Percentiles rank a stretch among this genome's conserved stretches.
These are phyloP conservation scores for Zea luxurians DNA, from an alignment of 176 grass and related monocot genomes.

Conservation along the genomic window DNA sequence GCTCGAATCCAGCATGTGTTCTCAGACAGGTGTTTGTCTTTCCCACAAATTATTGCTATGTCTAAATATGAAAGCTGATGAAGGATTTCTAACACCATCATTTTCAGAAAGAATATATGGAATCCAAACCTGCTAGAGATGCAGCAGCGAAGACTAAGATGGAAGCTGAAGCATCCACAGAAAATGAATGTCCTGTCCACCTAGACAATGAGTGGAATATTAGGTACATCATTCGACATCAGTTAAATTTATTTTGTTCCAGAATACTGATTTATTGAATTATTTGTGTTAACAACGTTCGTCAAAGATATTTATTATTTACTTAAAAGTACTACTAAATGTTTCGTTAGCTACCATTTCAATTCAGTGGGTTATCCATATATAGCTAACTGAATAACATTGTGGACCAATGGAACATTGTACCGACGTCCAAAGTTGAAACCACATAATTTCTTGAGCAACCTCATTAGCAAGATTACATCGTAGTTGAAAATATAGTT, in stretches of 20 bases:
- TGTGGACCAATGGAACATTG: background rate
- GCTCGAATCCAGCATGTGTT: slow-evolving; percentile 87
- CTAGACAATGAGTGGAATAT: slow-evolving; percentile 95
- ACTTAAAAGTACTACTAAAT: slow-evolving; percentile 12
- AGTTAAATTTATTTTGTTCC: background rate
- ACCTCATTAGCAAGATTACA: background rate
- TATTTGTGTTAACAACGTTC: background rate
- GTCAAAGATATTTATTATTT: background rate
- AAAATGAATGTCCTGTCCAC: slow-evolving; percentile 72
- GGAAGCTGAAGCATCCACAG: slow-evolving; percentile 67
- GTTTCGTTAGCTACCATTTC: background rate
- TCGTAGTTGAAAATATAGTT: background rate
- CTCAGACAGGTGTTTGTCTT: slow-evolving; percentile 67
- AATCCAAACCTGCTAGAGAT: slow-evolving; percentile 84
- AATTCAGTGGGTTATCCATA: slow-evolving; percentile 1
- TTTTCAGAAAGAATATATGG: slow-evolving; percentile 80
- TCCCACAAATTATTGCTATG: background rate
- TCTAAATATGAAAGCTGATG: background rate
- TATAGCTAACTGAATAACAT: slow-evolving; percentile 6
- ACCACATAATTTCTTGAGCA: slow-evolving; percentile 1
- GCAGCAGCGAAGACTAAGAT: slow-evolving; percentile 81
- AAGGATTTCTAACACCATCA: slow-evolving; percentile 28
- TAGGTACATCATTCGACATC: slow-evolving; percentile 49
- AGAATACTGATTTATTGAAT: slow-evolving; percentile 23
- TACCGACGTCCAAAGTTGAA: background rate